Evolutionary conservation across 2,329 filamentous ascomycete genomes (phyloP), one percentile per base, ranked within the genome.

Genomic region (Colletotrichum lini): DNA sequence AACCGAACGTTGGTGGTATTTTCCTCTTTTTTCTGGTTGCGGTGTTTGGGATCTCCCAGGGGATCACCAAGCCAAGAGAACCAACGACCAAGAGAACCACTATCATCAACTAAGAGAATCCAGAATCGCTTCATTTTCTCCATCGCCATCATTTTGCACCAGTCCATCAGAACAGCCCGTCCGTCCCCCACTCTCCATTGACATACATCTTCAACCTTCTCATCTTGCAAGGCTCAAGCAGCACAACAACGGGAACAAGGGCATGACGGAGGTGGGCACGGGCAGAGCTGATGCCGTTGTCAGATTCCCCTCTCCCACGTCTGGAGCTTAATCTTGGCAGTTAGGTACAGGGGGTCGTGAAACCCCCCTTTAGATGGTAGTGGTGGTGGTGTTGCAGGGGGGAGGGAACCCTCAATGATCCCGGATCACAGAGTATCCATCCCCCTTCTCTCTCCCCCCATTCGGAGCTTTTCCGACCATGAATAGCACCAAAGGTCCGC

Each of bases 261-360:
- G 26, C 58, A 53, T 58, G 58, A 59, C 65, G 53, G 30, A 54
- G 44, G 68, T 70, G 64, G 57, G 52, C 68, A 63, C 68, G 64
- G 64, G 47, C 63, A 23, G n/a, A 57, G 50, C 50, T 52, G 52
- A 13, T 59, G 52, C 68, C 65, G 69, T 63, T 63, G 38, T 52
- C 68, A 38, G 40, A 38, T 69, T 63, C 26, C 35, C 52, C 52
- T 60, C 49, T 53, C 42, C 65, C 40, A 38, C 59, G 69, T 72
- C 65, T 64, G 65, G 56, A 72, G 47, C 45, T 59, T 72, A 72
- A 69, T 65, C 69, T 72, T 69, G 69, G 69, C 69, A 54, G 65
- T 72, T 63, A 69, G 65, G 64, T 30, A 52, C 69, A 69, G 59
- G 69, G 60, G 69, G 42, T 69, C 65, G 69, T 72, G 69, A 72